phyloP scores from a whole-genome alignment of 2,329 filamentous ascomycete genomes.

The Calonectria fujianensis region DNA sequence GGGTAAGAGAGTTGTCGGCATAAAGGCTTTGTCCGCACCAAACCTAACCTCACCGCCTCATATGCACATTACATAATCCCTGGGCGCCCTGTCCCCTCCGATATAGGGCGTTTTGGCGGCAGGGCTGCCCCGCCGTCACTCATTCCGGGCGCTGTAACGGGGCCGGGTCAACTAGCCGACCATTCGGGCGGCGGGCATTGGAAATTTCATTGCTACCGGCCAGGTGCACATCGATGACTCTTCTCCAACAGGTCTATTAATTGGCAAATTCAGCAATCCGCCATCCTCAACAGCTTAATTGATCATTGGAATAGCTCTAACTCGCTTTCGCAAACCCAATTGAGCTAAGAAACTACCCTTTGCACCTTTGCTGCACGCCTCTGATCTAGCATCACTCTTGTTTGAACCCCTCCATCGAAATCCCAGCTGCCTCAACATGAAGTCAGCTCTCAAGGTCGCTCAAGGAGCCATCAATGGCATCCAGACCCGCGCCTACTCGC shows the following conservation, averaged over 20 bases:
- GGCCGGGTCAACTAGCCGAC: conserved; percentile 43
- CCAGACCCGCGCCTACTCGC: conserved; percentile 67
- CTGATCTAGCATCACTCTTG: background rate
- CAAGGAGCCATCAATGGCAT: conserved; percentile 60
- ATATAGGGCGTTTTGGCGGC: conserved; percentile 21
- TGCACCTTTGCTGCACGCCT: conserved; percentile 1
- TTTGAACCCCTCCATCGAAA: conserved; percentile 7
- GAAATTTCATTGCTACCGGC: conserved; percentile 46
- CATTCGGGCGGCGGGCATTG: conserved; percentile 47
- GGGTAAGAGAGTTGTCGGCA: conserved; percentile 2
- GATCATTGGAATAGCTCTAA: background rate
- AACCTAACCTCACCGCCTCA: conserved; percentile 27
- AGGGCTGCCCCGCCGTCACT: background rate
- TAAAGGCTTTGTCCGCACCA: conserved; percentile 13
- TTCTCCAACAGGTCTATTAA: conserved; percentile 17
- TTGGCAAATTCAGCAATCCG: conserved; percentile 10
- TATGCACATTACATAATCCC: conserved; percentile 6
- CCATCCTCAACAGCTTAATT: background rate
- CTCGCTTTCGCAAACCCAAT: conserved; percentile 7
- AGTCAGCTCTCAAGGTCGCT: conserved; percentile 58
- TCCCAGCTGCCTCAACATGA: conserved; percentile 56
- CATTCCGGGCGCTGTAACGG: conserved; percentile 21
- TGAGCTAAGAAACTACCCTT: background rate
- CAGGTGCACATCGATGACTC: conserved; percentile 41
- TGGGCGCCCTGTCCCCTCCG: conserved; percentile 4